Conservation (phyloP, 768 basidiomycete genomes). For the Psilocybe tampanensis region DNA sequence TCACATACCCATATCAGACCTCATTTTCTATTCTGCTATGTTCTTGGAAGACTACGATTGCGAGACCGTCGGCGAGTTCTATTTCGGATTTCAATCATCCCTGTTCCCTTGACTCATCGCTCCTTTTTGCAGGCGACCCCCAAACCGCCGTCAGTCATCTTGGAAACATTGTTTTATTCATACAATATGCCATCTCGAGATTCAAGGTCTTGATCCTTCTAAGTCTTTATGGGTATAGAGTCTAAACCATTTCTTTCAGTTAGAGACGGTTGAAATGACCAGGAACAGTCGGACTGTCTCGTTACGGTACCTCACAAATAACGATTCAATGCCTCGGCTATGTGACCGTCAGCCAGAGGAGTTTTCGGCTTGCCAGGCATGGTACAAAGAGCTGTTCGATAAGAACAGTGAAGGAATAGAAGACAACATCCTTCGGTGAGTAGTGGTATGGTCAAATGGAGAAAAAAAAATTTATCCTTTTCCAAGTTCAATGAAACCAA, state of each 20-base stretch:
- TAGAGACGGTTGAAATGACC: conserved; percentile 49
- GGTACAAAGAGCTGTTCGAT: conserved; percentile 83
- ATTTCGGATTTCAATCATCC: conserved; percentile 2
- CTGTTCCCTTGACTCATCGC: not conserved
- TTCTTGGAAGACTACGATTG: conserved; percentile 77
- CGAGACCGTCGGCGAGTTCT: conserved; percentile 71
- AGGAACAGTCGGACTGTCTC: conserved; percentile 48
- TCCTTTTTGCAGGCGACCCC: conserved; percentile 66
- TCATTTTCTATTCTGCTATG: conserved; percentile 63
- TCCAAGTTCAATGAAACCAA: conserved; percentile 68
- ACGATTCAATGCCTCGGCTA: conserved; percentile 42
- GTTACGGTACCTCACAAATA: conserved; percentile 51
- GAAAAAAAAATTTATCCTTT: not conserved
- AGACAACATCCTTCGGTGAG: conserved; percentile 69
- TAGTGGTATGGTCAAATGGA: not conserved
- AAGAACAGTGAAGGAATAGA: conserved; percentile 80
- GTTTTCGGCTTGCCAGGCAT: conserved; percentile 47
- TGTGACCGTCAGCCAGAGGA: conserved; percentile 48
- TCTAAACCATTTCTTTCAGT: conserved; percentile 36
- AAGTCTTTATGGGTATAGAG: not conserved
- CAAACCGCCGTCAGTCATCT: conserved; percentile 80
- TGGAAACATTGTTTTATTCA: conserved; percentile 78
- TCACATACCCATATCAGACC: conserved; percentile 62
- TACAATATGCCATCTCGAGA: conserved; percentile 64
- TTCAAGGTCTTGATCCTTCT: conserved; percentile 48